These are phyloP conservation scores for Teunomyces aglyptinius DNA, from an alignment of 805 yeast species.

Conservation along the genomic window DNA sequence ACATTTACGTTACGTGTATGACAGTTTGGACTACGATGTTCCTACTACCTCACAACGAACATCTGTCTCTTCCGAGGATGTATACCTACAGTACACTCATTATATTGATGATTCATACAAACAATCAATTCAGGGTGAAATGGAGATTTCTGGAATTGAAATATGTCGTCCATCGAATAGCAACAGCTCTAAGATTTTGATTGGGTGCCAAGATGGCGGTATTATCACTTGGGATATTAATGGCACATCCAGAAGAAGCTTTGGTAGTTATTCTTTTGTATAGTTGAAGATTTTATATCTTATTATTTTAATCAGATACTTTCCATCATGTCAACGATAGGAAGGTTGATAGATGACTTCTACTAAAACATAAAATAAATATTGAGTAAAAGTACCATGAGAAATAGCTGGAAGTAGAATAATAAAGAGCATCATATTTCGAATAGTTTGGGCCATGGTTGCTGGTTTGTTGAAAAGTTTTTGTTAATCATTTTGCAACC, in stretches of 20 bases:
- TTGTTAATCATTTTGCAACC: background rate
- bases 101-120: constrained; percentile 28
- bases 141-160: constrained; percentile 43
- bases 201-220: constrained; percentile 57
- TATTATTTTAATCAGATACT: background rate
- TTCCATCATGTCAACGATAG: background rate
- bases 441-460: too few species aligned
- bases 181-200: constrained; percentile 26
- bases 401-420: too few species aligned
- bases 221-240: constrained; percentile 69
- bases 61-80: background rate
- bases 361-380: too few species aligned
- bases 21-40: constrained; percentile 10
- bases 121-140: constrained; percentile 39
- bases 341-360: too few species aligned
- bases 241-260: constrained; percentile 59
- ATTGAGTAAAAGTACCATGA: too few species aligned
- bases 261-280: constrained; percentile 50
- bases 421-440: too few species aligned
- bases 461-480: too few species aligned
- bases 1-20: constrained; percentile 23
- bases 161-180: constrained; percentile 19
- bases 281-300: constrained; percentile 9
- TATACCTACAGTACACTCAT: constrained; percentile 6
- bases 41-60: constrained; percentile 9